phyloP scores from a whole-genome alignment of 345 rosid species.

The Syzygium jambos region DNA sequence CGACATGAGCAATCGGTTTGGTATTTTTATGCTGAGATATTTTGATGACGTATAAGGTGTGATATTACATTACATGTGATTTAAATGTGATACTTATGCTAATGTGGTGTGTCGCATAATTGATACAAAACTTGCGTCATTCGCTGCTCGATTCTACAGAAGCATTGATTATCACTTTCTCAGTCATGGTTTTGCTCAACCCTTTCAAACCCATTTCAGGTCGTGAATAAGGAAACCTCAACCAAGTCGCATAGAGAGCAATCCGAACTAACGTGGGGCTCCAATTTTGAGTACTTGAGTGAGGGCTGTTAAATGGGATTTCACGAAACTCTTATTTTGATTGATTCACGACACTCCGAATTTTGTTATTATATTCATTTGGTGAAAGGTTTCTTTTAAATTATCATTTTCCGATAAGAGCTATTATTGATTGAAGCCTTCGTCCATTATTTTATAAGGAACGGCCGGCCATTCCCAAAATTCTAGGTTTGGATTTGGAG shows the following conservation, averaged over 20 bases:
- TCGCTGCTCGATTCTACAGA: fast-evolving
- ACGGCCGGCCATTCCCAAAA: neutral
- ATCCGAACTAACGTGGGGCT: neutral
- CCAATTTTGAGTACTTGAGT: fast-evolving
- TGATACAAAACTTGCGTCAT: neutral
- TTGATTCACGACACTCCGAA: neutral
- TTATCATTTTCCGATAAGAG: fast-evolving
- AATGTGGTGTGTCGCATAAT: fast-evolving
- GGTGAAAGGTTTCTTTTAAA: too few species aligned
- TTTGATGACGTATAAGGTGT: neutral
- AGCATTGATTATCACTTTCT: too few species aligned
- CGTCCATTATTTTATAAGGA: neutral
- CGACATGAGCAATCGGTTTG: fast-evolving
- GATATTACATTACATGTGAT: neutral
- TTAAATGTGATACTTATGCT: fast-evolving
- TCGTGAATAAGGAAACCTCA: neutral
- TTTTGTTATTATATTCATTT: neutral
- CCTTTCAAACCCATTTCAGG: too few species aligned
- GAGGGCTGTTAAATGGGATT: neutral
- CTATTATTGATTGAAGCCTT: neutral
- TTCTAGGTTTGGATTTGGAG: neutral
- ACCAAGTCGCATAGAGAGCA: fast-evolving
- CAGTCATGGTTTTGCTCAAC: too few species aligned
- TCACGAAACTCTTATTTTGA: neutral
- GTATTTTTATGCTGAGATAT: fast-evolving